These are phyloP conservation scores for Scedosporium minutisporum DNA, from an alignment of 2,329 filamentous ascomycete genomes.

Conservation along the genomic window DNA sequence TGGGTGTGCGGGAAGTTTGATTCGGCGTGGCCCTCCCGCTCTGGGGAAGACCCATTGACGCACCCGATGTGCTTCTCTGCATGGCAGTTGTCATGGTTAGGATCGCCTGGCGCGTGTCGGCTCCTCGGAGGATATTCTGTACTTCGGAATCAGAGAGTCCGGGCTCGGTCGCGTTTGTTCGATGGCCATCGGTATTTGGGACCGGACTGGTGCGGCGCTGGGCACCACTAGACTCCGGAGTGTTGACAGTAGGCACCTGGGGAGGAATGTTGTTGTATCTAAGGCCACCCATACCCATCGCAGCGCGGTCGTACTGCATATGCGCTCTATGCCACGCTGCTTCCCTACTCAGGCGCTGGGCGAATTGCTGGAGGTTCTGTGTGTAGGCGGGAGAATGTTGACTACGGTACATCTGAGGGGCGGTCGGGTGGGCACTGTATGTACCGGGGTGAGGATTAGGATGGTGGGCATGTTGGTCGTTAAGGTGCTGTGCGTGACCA, in stretches of 20 bases:
- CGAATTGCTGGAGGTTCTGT: constrained; percentile 5
- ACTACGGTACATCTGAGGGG: constrained; percentile 13
- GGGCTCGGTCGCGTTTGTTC: background rate
- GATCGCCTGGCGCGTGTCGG: constrained; percentile 29
- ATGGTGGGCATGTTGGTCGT: background rate
- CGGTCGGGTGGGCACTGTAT: constrained; percentile 11
- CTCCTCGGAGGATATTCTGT: constrained; percentile 34
- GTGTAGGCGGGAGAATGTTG: background rate
- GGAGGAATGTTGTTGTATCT: background rate
- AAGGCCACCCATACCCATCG: background rate
- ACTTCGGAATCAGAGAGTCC: constrained; percentile 31
- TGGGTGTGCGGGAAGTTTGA: background rate
- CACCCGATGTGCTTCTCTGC: constrained; percentile 39
- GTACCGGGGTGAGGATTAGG: constrained; percentile 11
- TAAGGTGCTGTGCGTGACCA: background rate
- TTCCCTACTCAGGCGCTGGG: constrained; percentile 5
- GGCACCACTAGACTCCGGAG: background rate
- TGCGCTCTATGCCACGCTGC: constrained; percentile 4
- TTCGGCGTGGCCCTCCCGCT: constrained; percentile 38
- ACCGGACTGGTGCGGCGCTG: background rate
- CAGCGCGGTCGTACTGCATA: constrained; percentile 1
- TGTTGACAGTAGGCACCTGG: background rate
- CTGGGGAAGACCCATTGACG: constrained; percentile 22
- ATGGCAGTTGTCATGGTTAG: constrained; percentile 34
- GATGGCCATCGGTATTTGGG: background rate